A percentile compares a stretch with the other conserved stretches of the same genome.
Conservation (phyloP, 2,329 filamentous ascomycete genomes). For the Pyrenochaeta sp. region DNA sequence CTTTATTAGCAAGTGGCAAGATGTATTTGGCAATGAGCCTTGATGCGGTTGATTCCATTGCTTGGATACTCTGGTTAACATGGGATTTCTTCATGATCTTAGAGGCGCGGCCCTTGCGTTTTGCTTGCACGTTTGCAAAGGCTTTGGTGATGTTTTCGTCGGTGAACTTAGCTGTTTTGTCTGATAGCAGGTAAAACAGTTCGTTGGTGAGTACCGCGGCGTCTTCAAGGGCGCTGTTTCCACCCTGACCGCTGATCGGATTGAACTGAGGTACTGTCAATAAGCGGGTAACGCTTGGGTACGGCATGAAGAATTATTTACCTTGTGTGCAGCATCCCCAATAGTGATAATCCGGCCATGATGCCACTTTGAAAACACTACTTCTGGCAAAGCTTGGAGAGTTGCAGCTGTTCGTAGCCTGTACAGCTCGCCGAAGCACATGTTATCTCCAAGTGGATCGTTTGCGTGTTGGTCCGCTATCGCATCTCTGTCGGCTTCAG, state of each 20-base stretch:
- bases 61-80: background rate
- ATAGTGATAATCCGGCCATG: constrained; percentile 45
- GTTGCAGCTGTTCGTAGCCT: constrained; percentile 18
- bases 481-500: constrained; percentile 18
- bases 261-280: constrained; percentile 9
- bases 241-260: constrained; percentile 47
- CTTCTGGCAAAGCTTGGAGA: constrained; percentile 44
- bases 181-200: constrained; percentile 17
- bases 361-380: constrained; percentile 51
- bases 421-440: constrained; percentile 29
- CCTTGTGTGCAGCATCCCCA: constrained; percentile 51
- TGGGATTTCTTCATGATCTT: background rate
- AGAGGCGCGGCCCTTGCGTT: background rate
- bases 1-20: background rate
- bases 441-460: constrained; percentile 25
- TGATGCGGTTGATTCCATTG: background rate
- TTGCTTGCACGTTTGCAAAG: constrained; percentile 2
- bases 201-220: constrained; percentile 48
- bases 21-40: constrained; percentile 5
- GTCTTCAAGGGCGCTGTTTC: constrained; percentile 54
- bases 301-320: constrained; percentile 7
- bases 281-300: background rate
- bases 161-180: background rate
- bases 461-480: constrained; percentile 26
- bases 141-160: background rate